Evolutionary conservation across 2,329 filamentous ascomycete species (phyloP).

Genomic region (Paraphoma sp.): DNA sequence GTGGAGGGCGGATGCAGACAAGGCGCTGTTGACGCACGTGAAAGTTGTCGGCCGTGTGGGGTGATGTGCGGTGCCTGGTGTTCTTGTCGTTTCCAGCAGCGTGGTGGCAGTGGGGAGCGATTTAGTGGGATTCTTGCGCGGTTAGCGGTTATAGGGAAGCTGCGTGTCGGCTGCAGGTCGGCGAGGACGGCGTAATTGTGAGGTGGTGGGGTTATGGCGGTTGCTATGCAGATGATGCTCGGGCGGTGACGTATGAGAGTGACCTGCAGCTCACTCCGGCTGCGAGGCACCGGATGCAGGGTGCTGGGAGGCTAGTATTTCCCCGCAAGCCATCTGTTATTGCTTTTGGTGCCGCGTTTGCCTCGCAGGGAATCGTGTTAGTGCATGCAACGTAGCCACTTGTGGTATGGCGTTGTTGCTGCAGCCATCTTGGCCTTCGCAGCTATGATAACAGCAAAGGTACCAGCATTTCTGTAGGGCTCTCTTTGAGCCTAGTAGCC

Average conservation of each 20-base stretch:
- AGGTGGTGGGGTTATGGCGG: slow-evolving; percentile 45
- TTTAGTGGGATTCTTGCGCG: background rate
- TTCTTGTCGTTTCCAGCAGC: background rate
- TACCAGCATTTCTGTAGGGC: no score
- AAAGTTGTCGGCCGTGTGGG: slow-evolving; percentile 5
- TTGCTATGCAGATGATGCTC: slow-evolving; percentile 66
- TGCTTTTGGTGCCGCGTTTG: slow-evolving; percentile 1
- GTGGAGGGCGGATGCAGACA: background rate
- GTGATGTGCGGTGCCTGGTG: slow-evolving; percentile 2
- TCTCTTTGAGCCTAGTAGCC: no score
- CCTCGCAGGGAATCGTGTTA: background rate
- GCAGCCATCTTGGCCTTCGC: no score
- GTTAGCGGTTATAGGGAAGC: background rate
- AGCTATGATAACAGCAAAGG: no score
- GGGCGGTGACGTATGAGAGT: no score
- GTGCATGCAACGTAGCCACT: no score
- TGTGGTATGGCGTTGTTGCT: no score
- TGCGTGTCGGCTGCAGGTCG: slow-evolving; percentile 1
- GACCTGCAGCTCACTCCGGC: background rate
- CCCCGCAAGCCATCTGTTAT: background rate
- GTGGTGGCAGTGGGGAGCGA: background rate
- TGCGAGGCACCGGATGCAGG: background rate
- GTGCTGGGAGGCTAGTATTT: background rate
- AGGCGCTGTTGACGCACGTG: slow-evolving; percentile 17
- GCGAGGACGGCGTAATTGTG: background rate